Evolutionary conservation across 2,329 filamentous ascomycete species (phyloP).

Genomic region (Calonectria ilicicola): DNA sequence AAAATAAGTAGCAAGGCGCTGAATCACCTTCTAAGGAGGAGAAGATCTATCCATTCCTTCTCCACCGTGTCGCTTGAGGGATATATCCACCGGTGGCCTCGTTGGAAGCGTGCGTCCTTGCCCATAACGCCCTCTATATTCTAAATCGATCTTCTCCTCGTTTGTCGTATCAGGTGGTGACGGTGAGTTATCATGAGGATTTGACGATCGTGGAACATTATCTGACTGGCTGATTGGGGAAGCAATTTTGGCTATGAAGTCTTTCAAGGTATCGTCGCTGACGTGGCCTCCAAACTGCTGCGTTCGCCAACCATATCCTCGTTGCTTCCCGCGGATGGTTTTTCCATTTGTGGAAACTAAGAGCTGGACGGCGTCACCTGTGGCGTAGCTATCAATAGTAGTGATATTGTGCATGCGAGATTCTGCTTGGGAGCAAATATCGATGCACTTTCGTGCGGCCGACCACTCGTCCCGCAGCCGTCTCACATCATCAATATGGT

Average conservation of each 20-base stretch:
- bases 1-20: too few species aligned
- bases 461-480: slow-evolving; percentile 26
- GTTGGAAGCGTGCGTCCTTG: background rate
- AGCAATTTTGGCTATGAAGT: background rate
- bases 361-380: background rate
- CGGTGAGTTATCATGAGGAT: background rate
- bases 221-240: background rate
- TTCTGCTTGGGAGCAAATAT: slow-evolving; percentile 24
- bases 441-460: slow-evolving; percentile 22
- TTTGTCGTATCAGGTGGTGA: background rate
- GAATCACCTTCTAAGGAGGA: too few species aligned
- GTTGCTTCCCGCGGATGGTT: background rate
- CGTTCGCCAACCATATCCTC: background rate
- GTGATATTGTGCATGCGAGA: background rate
- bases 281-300: background rate
- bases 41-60: background rate
- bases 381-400: background rate
- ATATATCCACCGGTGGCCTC: background rate
- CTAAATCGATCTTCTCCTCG: background rate
- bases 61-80: background rate
- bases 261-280: background rate
- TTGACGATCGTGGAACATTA: background rate
- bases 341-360: background rate
- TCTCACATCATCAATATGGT: slow-evolving; percentile 12
- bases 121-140: background rate